Base-by-base conservation (phyloP, 176 grass and related monocot species). In the Eleusine coracana region DNA sequence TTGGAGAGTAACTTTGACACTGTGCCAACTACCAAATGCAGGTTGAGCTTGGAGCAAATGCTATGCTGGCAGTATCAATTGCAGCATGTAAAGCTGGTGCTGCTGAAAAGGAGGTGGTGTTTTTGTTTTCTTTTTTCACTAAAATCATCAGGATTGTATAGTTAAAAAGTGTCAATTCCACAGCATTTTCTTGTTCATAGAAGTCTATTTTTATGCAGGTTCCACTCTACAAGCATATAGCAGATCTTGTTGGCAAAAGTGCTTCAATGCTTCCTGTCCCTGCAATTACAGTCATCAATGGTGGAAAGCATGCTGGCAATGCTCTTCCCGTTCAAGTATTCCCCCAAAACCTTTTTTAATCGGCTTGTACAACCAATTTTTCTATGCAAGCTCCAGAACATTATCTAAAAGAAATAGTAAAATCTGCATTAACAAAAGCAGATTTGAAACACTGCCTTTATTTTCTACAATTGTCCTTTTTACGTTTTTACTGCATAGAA, bases 31-130 rank as follows among this genome's bases (percentile, higher is more conserved):
- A 64, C 49, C 27, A 72, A 60, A 62, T 88, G 58, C 83, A 99
- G 96, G 86, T 85, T 74, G 93, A 91, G 51, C 65, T 99, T 83
- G 93, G 89, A 92, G 87, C 85, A 39, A 99, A 96, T 92, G 80
- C 91, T 80, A 99, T 93, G 89, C 74, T 99, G 68, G 93, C 96
- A 56, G 96, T 99, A 38, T 99, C 93, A 73, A 96, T 99, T 79
- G 96, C 93, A 85, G 96, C 93, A 81, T 99, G 96, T 87, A 96
- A 94, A 93, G 93, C 96, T 83, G 96, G 96, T 72, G 93, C 93
- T 89, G 78, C 91, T 86, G 96, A 99, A 88, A 99, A 96, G 87
- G 96, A 99, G 92, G 96, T 87, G 74, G 40, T 51, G 52, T 2
- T 77, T 70, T 20, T 56, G 3, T 20, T 59, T 59, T 23, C 2